Evolutionary conservation across 1,284 basidiomycete genomes (phyloP).

Genomic region (Leccinum solheimii): DNA sequence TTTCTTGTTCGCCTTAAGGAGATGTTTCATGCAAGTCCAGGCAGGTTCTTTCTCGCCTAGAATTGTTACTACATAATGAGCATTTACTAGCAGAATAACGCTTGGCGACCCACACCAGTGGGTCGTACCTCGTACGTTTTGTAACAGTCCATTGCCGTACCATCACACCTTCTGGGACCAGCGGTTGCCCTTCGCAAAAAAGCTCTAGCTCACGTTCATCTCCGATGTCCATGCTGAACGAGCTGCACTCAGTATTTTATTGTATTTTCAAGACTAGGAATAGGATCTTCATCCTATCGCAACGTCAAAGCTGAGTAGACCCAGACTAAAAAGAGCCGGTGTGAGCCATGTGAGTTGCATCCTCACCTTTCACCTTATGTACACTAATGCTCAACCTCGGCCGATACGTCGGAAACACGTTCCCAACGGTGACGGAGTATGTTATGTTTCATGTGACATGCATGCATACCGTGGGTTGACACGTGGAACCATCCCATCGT

Average conservation of each 20-base stretch:
- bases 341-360: neutral
- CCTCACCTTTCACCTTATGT: neutral
- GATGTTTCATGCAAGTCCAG: neutral
- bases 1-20: neutral
- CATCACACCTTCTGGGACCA: neutral
- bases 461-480: neutral
- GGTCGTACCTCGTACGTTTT: neutral
- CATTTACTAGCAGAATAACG: neutral
- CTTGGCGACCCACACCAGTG: conserved; percentile 1
- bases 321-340: neutral
- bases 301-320: neutral
- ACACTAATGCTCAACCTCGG: neutral
- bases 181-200: neutral
- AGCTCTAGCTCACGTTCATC: conserved; percentile 9
- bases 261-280: neutral
- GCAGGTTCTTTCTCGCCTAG: conserved; percentile 4
- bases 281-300: neutral
- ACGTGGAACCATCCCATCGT: neutral
- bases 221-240: conserved; percentile 9
- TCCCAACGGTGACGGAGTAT: neutral
- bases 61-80: neutral
- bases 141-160: neutral
- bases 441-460: conserved; percentile 2
- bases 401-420: conserved; percentile 5
- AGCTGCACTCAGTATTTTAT: neutral